Evolutionary conservation across 257 asterid genomes (phyloP), one percentile per base, ranked within the genome.

Genomic region (Forsythia suspensa): DNA sequence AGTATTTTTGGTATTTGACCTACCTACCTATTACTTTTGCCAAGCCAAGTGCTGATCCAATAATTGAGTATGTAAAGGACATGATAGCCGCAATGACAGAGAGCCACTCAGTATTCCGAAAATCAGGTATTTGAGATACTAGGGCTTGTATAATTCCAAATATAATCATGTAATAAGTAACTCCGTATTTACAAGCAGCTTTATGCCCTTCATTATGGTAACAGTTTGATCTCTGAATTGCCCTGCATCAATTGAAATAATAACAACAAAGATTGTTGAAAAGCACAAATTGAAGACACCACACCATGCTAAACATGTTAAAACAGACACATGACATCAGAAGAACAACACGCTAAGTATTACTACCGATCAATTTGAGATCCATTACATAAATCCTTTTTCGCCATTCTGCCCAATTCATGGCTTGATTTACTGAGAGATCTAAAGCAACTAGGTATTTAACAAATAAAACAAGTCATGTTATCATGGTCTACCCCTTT

Each of bases 121-220:
- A 91, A 84, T 89, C 84, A 42, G 97, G 97, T 79, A 89, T 91
- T 78, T 91, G 97, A 11, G 97, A 93, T 55, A 77, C 82, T 13
- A 87, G 4, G 43, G 89, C 86, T 84, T 93, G 95, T 81, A 88
- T 74, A 34, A 81, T 44, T 51, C 97, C 97, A 74, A 91, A 92
- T n/a, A 88, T 15, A 59, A 91, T 77, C 75, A 86, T 89, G 76
- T 80, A 91, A 42, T 76, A 84, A 78, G 88, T 81, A 75, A 74
- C 77, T 36, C 82, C 89, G 48, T 80, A 77, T 57, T 81, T 75
- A 79, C 97, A 93, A 29, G 79, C 71, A 61, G 90, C 89, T 41
- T 69, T 39, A 79, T 86, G 91, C 39, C 97, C 97, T 80, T 85
- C 59, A 38, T n/a, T 74, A 43, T 90, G 98, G 91, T 84, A 93